Percentiles rank a stretch among this genome's conserved stretches.
Evolutionary conservation across 768 basidiomycete species (phyloP).

Genomic region (Lactarius quietus): DNA sequence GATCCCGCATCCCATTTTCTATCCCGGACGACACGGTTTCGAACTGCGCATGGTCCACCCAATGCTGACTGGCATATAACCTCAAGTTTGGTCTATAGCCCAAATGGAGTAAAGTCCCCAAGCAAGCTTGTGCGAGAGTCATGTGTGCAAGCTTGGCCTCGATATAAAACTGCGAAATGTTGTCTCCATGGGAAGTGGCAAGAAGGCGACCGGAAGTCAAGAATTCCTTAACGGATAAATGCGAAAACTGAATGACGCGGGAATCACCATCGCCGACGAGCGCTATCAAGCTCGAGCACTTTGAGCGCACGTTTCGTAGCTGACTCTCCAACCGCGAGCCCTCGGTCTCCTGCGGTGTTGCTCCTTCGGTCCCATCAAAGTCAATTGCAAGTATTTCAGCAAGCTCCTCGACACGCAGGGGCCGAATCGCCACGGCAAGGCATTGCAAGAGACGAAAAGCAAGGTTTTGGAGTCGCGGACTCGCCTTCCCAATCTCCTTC

Average conservation of each 20-base stretch:
- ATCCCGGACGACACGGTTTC: background rate
- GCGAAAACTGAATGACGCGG: background rate
- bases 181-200: background rate
- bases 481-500: background rate
- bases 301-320: background rate
- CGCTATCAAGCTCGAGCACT: background rate
- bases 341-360: background rate
- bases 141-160: no score
- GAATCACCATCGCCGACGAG: background rate
- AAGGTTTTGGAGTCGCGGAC: no score
- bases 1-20: background rate
- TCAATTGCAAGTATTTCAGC: background rate
- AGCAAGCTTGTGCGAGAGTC: background rate
- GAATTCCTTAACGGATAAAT: background rate
- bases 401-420: background rate
- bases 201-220: background rate
- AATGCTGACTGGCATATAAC: background rate
- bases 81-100: background rate
- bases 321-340: background rate
- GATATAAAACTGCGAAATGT: background rate
- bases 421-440: background rate
- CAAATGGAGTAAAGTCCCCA: background rate
- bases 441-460: background rate
- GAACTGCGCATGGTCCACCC: background rate
- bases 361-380: background rate